These are phyloP conservation scores for Sporothrix pallida DNA, from an alignment of 2,329 filamentous ascomycete species.

Conservation along the genomic window DNA sequence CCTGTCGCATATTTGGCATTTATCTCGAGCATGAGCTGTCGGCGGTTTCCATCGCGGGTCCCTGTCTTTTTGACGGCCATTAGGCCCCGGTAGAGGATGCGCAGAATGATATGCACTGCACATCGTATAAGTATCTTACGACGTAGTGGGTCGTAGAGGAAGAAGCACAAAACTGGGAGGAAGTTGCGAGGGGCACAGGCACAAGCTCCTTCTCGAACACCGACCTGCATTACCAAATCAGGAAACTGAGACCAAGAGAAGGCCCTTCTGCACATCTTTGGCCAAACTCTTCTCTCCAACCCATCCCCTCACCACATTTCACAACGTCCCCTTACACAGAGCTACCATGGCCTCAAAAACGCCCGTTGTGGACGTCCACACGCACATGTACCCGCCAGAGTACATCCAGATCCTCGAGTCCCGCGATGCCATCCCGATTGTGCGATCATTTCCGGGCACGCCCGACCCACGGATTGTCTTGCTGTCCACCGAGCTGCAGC, in stretches of 20 bases:
- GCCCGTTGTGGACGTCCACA: constrained; percentile 68
- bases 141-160: background rate
- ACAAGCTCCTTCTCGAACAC: no score
- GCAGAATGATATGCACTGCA: background rate
- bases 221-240: background rate
- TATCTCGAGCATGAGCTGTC: constrained; percentile 8
- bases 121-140: background rate
- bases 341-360: constrained; percentile 13
- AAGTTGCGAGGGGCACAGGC: constrained; percentile 3
- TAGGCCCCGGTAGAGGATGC: constrained; percentile 4
- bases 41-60: constrained; percentile 17
- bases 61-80: no score
- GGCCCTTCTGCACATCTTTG: background rate
- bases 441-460: constrained; percentile 64
- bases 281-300: background rate
- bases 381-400: constrained; percentile 70
- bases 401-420: constrained; percentile 67
- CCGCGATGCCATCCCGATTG: constrained; percentile 69
- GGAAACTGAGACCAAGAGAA: background rate
- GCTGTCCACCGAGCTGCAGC: constrained; percentile 52
- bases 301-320: background rate
- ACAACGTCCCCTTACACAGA: background rate
- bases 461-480: constrained; percentile 70
- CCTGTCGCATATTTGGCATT: background rate
- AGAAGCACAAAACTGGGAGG: background rate